A percentile compares a stretch with the other conserved stretches of the same genome.
phyloP scores from a whole-genome alignment of 192 early-diverging fungal species.

The Umbelopsis ramanniana region DNA sequence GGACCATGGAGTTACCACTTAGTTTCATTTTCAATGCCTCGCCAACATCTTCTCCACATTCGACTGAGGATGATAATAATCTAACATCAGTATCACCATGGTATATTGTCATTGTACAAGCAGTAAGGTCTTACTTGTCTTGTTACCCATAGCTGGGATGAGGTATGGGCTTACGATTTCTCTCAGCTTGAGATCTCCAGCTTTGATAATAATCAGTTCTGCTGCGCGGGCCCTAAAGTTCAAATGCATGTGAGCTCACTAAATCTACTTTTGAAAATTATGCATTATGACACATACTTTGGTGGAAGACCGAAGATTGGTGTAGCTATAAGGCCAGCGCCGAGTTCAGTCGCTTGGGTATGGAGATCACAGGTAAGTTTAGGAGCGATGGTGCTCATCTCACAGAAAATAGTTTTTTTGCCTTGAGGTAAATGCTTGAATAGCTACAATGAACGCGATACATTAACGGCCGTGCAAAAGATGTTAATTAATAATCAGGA shows the following conservation, averaged over 20 bases:
- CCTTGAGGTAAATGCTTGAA: constrained; percentile 1
- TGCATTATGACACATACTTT: constrained; percentile 40
- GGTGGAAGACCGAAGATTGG: constrained; percentile 44
- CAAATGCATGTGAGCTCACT: constrained; percentile 45
- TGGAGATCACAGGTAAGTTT: constrained; percentile 35
- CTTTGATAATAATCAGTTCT: constrained; percentile 56
- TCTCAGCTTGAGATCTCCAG: constrained; percentile 50
- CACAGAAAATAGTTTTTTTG: background rate
- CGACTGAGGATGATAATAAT: constrained; percentile 21
- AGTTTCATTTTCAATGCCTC: constrained; percentile 62
- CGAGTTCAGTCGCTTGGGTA: constrained; percentile 29
- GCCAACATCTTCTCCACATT: constrained; percentile 50
- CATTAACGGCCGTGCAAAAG: background rate
- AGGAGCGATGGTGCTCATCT: constrained; percentile 64
- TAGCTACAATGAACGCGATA: background rate
- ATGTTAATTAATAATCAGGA: background rate
- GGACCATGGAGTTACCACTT: constrained; percentile 71
- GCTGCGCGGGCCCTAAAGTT: constrained; percentile 48
- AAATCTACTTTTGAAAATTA: constrained; percentile 52
- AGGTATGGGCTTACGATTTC: constrained; percentile 45
- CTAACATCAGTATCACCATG: background rate
- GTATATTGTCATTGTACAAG: background rate
- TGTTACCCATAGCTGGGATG: constrained; percentile 48
- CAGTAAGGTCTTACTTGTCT: constrained; percentile 13
- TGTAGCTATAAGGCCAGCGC: constrained; percentile 30